Percentiles rank a stretch among this genome's conserved stretches.
Conservation (phyloP, 495 filamentous ascomycete species). For the Lentithecium fluviatile region DNA sequence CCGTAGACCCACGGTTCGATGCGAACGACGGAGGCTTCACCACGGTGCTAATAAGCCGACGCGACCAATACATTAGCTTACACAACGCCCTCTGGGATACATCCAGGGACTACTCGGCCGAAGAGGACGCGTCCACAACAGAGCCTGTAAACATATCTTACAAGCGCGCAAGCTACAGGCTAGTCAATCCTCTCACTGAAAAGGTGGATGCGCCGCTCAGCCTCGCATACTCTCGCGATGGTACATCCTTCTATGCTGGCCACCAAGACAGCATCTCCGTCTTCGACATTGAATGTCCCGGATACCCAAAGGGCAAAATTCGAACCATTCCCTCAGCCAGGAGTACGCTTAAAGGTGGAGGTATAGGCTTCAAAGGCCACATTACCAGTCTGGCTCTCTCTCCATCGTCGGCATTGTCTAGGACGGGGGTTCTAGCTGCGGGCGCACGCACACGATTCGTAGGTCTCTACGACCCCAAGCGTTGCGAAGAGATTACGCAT, state of each 20-base stretch:
- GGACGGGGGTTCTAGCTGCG: constrained; percentile 65
- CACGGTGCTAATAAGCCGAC: constrained; percentile 62
- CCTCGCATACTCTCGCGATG: constrained; percentile 64
- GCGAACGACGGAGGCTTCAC: constrained; percentile 66
- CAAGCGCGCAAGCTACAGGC: constrained; percentile 60
- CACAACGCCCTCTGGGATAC: constrained; percentile 51
- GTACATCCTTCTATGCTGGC: constrained; percentile 68
- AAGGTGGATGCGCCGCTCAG: constrained; percentile 72
- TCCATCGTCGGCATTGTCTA: constrained; percentile 23
- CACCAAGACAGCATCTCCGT: constrained; percentile 68
- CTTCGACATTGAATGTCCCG: constrained; percentile 72
- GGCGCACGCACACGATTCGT: constrained; percentile 78
- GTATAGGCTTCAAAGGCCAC: constrained; percentile 80
- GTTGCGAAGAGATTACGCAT: constrained; percentile 66
- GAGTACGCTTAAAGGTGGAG: constrained; percentile 56
- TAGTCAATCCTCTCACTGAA: constrained; percentile 75
- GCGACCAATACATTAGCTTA: constrained; percentile 76
- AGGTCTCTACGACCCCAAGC: constrained; percentile 70
- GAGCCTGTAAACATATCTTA: constrained; percentile 35
- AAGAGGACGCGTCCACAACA: not conserved
- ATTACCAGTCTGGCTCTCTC: constrained; percentile 64
- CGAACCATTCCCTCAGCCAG: constrained; percentile 65
- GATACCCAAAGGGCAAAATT: constrained; percentile 56
- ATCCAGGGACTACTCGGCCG: not conserved
- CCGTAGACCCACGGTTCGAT: constrained; percentile 71